Base-by-base conservation (phyloP, 2,329 filamentous ascomycete species). In the Peltaster fructicola region DNA sequence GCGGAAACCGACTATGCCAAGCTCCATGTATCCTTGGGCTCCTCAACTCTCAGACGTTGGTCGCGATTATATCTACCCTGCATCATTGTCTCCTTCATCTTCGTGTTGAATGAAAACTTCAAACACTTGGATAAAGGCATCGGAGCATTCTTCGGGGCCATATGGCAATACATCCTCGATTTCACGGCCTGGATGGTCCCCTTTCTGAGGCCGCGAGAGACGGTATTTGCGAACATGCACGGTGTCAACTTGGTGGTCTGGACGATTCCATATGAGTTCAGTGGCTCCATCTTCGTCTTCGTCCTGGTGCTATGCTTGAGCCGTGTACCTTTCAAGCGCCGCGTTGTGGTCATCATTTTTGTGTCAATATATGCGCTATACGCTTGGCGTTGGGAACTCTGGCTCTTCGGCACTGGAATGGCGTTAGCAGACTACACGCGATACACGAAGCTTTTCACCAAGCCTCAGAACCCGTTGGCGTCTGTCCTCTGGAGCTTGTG, bases 251-350 rank as follows among this genome's bases (percentile, higher is more conserved):
- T 26, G 28, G 33, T 30, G 7, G 32, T 37, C 32, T 36, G 34
- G 34, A 41, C 38, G 7, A 41, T 41, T 20, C 35, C 38, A 8
- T 32, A 32, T 14, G 34, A 36, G 18, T 36, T 26, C 14, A 23
- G 26, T 10, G 34, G 34, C 6, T 32, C 30, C 5, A 12, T 36
- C 19, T 17, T 36, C 15, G 25, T 36, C 10, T 36, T 30, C 15
- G 24, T 23, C 13, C 18, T 36, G 4, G 23, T 36, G 9, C 16
- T 36, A 18, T 24, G 23, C 5, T 17, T 32, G 3, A 16, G 29
- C 12, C 23, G 34, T 10, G 22, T 31, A 15, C 8, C 15, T 14
- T 18, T 17, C 12, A 26, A 30, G 16, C n/a, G 18, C 6, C 21
- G 29, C 20, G 26, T 24, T 8, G 17, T 35, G 8, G 22, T 23